Evolutionary conservation across 2,329 filamentous ascomycete species (phyloP).

Genomic region (Aspergillus fumigatiaffinis): DNA sequence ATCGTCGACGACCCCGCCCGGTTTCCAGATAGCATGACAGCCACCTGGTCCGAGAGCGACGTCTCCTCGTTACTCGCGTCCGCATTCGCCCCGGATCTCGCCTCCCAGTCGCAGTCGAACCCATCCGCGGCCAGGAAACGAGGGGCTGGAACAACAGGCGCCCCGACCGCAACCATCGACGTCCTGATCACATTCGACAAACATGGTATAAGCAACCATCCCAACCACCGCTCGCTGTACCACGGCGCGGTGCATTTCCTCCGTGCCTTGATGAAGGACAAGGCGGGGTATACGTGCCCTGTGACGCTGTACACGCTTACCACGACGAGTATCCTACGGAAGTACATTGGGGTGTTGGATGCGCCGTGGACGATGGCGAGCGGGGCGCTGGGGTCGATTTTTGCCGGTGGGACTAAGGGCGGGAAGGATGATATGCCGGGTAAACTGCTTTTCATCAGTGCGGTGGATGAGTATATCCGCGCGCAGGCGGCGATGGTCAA

Average conservation of each 20-base stretch:
- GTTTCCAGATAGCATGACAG: slow-evolving; percentile 87
- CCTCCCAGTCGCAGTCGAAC: slow-evolving; percentile 12
- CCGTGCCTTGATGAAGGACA: slow-evolving; percentile 58
- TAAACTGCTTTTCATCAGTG: slow-evolving; percentile 67
- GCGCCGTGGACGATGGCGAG: slow-evolving; percentile 63
- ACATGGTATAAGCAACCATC: slow-evolving; percentile 78
- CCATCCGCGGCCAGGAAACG: slow-evolving; percentile 38
- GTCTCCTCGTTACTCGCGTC: slow-evolving; percentile 67
- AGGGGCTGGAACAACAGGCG: slow-evolving; percentile 16
- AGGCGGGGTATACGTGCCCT: slow-evolving; percentile 64
- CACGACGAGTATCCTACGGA: slow-evolving; percentile 67
- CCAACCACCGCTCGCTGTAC: slow-evolving; percentile 89
- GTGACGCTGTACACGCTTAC: slow-evolving; percentile 83
- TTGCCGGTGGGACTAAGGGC: slow-evolving; percentile 10
- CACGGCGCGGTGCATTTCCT: slow-evolving; percentile 75
- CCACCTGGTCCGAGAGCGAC: slow-evolving; percentile 66
- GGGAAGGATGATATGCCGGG: slow-evolving; percentile 52
- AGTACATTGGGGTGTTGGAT: slow-evolving; percentile 78
- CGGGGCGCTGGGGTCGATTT: slow-evolving; percentile 45
- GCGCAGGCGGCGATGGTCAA: slow-evolving; percentile 84
- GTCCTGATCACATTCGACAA: slow-evolving; percentile 85
- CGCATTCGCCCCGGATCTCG: slow-evolving; percentile 67
- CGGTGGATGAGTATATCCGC: slow-evolving; percentile 58
- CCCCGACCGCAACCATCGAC: slow-evolving; percentile 62
- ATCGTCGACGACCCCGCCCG: slow-evolving; percentile 72